Conservation (phyloP, 805 yeast species). For the Hanseniaspora guilliermondii region DNA sequence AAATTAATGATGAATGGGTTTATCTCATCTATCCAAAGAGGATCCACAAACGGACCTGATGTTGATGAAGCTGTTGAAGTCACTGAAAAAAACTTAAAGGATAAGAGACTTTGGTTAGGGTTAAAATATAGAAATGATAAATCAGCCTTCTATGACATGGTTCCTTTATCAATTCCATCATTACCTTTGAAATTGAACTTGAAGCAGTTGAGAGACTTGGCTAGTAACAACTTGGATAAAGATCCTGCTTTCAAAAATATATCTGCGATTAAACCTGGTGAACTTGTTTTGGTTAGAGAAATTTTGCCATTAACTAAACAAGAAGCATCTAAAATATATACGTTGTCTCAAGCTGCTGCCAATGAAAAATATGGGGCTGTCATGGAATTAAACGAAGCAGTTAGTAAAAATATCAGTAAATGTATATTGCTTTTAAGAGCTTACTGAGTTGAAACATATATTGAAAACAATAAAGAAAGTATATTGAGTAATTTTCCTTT, state of each 20-base stretch:
- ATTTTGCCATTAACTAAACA: neutral
- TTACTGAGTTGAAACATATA: constrained; percentile 26
- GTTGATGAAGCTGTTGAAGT: constrained; percentile 48
- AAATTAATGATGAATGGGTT: constrained; percentile 88
- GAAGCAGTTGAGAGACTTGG: constrained; percentile 46
- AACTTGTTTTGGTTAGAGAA: constrained; percentile 58
- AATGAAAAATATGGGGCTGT: constrained; percentile 36
- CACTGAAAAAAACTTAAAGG: constrained; percentile 74
- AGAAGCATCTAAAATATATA: neutral
- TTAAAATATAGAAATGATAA: constrained; percentile 71
- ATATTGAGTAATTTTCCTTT: too few species aligned
- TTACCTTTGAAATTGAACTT: constrained; percentile 52
- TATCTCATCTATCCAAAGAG: constrained; percentile 69
- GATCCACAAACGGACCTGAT: constrained; percentile 79
- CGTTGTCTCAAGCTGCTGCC: neutral
- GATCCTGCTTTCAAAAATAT: constrained; percentile 68
- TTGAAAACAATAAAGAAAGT: too few species aligned
- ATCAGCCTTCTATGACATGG: constrained; percentile 62
- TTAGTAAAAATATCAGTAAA: constrained; percentile 44
- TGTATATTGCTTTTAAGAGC: constrained; percentile 80
- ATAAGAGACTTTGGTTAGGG: constrained; percentile 84
- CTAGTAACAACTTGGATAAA: constrained; percentile 37
- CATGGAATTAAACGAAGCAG: constrained; percentile 77
- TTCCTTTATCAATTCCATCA: constrained; percentile 74
- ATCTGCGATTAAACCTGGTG: constrained; percentile 79